phyloP scores from a whole-genome alignment of 78 protist genomes.

The Dictyostelium intermedium region DNA sequence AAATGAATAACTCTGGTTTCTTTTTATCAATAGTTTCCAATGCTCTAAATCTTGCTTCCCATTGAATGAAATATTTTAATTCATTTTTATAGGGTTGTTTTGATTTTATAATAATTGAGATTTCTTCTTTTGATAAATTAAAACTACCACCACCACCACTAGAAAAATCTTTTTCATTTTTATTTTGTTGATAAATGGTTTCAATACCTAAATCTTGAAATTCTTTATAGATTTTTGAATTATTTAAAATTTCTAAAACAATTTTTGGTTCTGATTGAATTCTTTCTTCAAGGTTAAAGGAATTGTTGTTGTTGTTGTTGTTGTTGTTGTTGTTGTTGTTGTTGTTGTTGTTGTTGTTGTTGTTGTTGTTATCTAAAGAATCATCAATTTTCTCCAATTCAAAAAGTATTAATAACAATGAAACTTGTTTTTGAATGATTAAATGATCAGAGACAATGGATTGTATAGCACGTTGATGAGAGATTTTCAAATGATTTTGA shows the following conservation, averaged over 20 bases:
- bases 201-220: background rate
- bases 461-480: background rate
- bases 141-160: background rate
- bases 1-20: slow-evolving; percentile 1
- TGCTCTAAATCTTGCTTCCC: slow-evolving; percentile 14
- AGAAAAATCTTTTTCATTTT: background rate
- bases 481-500: background rate
- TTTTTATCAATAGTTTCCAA: background rate
- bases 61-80: background rate
- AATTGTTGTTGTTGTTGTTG: background rate
- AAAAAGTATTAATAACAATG: slow-evolving; percentile 2
- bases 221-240: background rate
- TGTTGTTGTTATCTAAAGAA: background rate
- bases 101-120: background rate
- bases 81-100: background rate
- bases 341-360: background rate
- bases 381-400: slow-evolving; percentile 3
- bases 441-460: slow-evolving; percentile 22
- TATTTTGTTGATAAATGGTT: background rate
- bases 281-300: background rate
- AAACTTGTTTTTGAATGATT: slow-evolving; percentile 48
- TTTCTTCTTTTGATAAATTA: background rate
- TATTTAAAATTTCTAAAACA: background rate
- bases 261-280: slow-evolving; percentile 1
- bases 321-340: background rate